Evolutionary conservation across 2,329 filamentous ascomycete genomes (phyloP).

Genomic region (Lasiodiplodia sp.): DNA sequence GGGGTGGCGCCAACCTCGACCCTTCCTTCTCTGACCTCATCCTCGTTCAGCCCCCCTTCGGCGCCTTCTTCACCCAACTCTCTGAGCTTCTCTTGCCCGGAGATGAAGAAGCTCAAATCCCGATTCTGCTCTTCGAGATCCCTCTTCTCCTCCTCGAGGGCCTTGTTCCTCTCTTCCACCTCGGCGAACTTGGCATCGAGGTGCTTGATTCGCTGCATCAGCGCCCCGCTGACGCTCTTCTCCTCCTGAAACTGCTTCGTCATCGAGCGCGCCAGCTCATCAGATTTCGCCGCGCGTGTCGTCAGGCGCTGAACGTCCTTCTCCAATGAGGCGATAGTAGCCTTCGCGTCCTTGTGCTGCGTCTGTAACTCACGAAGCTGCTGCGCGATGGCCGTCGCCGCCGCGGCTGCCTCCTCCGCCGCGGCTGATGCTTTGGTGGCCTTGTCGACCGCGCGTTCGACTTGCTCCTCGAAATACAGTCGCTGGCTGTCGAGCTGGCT

Average conservation of each 20-base stretch:
- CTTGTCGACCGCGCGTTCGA: constrained; percentile 89
- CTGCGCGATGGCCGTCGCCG: constrained; percentile 58
- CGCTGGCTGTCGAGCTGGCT: constrained; percentile 93
- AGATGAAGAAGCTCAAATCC: constrained; percentile 87
- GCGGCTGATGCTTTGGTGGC: constrained; percentile 77
- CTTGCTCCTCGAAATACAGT: constrained; percentile 90
- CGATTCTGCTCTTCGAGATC: constrained; percentile 87
- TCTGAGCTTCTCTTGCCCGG: constrained; percentile 79
- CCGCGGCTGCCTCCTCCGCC: constrained; percentile 62
- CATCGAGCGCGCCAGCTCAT: constrained; percentile 77
- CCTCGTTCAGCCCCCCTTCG: constrained; percentile 71
- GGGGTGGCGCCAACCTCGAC: constrained; percentile 41
- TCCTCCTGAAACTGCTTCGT: constrained; percentile 83
- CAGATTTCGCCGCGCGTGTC: constrained; percentile 71
- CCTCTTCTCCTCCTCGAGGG: constrained; percentile 61
- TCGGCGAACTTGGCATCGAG: constrained; percentile 65
- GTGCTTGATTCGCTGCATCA: constrained; percentile 83
- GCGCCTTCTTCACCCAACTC: constrained; percentile 72
- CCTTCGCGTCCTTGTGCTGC: constrained; percentile 59
- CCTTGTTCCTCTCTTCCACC: constrained; percentile 57
- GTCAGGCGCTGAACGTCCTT: constrained; percentile 67
- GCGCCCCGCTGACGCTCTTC: constrained; percentile 79
- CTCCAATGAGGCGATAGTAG: constrained; percentile 73
- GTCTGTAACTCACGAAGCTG: constrained; percentile 62
- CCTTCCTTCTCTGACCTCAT: constrained; percentile 34